A percentile compares a stretch with the other conserved stretches of the same genome.
Conservation (phyloP, 1,284 basidiomycete species). For the Sporisorium reilianum region DNA sequence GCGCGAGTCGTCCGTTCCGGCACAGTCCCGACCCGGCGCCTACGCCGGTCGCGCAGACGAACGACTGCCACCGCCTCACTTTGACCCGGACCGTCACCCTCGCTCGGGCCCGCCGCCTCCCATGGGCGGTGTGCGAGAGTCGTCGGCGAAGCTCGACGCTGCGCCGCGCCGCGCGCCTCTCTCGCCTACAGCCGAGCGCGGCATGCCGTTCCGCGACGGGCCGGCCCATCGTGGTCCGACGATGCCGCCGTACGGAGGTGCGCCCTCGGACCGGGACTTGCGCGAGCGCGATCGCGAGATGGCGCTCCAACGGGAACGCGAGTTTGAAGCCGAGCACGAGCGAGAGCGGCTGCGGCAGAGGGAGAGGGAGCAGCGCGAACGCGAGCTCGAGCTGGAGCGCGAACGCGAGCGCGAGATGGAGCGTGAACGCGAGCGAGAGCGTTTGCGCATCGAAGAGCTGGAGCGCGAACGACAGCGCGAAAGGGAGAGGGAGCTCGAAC, state of each 20-base stretch:
- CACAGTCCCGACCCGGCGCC: slow-evolving; percentile 18
- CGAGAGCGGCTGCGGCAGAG: slow-evolving; percentile 31
- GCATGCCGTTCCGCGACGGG: slow-evolving; percentile 22
- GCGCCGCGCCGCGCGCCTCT: slow-evolving; percentile 29
- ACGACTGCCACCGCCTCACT: slow-evolving; percentile 26
- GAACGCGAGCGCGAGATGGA: slow-evolving; percentile 26
- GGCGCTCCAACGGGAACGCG: slow-evolving; percentile 27
- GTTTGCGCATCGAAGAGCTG: slow-evolving; percentile 27
- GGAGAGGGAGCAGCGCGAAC: slow-evolving; percentile 30
- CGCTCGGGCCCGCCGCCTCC: slow-evolving; percentile 38
- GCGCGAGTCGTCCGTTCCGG: slow-evolving; percentile 34
- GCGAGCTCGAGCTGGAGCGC: slow-evolving; percentile 22
- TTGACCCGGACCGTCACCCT: slow-evolving; percentile 38
- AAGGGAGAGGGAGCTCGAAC: slow-evolving; percentile 31
- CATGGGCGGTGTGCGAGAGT: slow-evolving; percentile 18
- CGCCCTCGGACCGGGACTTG: slow-evolving; percentile 27
- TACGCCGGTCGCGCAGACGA: slow-evolving; percentile 16
- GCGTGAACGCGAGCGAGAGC: slow-evolving; percentile 25
- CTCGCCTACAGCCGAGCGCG: slow-evolving; percentile 36
- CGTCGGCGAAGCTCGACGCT: slow-evolving; percentile 28
- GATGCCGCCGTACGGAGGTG: slow-evolving; percentile 31
- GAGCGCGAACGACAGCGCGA: slow-evolving; percentile 34
- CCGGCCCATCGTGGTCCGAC: slow-evolving; percentile 32
- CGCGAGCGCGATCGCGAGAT: slow-evolving; percentile 36
- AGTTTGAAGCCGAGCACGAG: slow-evolving; percentile 31